phyloP scores from a whole-genome alignment of 108 stramenopile genomes.

The Skeletonema marinoi region DNA sequence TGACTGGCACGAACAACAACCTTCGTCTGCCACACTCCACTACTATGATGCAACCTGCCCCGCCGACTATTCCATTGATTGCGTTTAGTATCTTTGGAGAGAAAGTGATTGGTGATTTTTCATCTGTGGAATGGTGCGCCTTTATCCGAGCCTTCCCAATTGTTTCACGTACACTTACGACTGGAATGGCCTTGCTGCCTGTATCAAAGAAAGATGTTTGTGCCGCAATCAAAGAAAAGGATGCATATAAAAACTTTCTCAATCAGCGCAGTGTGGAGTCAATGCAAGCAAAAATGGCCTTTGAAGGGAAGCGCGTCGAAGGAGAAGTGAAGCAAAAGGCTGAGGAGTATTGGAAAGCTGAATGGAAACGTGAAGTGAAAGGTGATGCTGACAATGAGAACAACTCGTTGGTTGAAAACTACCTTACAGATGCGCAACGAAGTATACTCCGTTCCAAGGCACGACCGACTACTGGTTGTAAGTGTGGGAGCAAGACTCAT shows the following conservation, averaged over 20 bases:
- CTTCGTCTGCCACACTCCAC: background rate
- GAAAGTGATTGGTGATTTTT: constrained; percentile 30
- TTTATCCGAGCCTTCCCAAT: constrained; percentile 18
- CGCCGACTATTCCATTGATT: background rate
- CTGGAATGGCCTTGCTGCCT: constrained; percentile 34
- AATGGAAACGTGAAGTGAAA: constrained; percentile 27
- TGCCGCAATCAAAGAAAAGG: constrained; percentile 4
- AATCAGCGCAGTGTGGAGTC: constrained; percentile 16
- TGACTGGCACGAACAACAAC: background rate
- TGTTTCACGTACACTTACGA: constrained; percentile 16
- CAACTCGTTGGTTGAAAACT: constrained; percentile 13
- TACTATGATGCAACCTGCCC: background rate
- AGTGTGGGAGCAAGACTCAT: constrained; percentile 66
- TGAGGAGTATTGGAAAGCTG: constrained; percentile 21
- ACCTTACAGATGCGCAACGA: constrained; percentile 68
- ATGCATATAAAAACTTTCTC: constrained; percentile 1
- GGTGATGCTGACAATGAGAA: constrained; percentile 21
- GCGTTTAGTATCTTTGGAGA: constrained; percentile 20
- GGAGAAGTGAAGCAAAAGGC: constrained; percentile 23
- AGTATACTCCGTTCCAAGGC: constrained; percentile 51
- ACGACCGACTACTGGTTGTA: constrained; percentile 69
- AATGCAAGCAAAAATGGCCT: constrained; percentile 25
- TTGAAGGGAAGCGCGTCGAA: constrained; percentile 21
- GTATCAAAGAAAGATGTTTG: constrained; percentile 19
- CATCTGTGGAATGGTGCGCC: constrained; percentile 22